These are phyloP conservation scores for Diplodia mutila DNA, from an alignment of 2,329 filamentous ascomycete genomes.

Conservation along the genomic window DNA sequence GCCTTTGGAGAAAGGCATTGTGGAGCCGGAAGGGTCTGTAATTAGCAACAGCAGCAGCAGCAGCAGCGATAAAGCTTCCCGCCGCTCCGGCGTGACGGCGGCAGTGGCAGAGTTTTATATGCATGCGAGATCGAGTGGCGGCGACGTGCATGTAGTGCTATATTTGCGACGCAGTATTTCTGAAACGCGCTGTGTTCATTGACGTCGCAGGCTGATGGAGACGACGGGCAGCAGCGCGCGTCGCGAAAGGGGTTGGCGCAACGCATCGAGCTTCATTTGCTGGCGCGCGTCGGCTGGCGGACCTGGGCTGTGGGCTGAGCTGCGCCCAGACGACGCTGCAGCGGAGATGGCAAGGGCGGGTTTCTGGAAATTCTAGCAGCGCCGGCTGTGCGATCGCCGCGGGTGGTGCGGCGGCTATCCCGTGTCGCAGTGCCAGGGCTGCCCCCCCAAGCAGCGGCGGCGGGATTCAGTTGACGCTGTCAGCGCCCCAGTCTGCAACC, in stretches of 20 bases:
- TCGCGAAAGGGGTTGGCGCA: slow-evolving; percentile 11
- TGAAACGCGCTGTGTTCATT: slow-evolving; percentile 13
- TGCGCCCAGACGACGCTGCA: not conserved
- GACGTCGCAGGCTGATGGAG: slow-evolving; percentile 20
- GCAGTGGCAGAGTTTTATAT: slow-evolving; percentile 4
- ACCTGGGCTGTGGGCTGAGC: not conserved
- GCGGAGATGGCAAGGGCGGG: slow-evolving; percentile 15
- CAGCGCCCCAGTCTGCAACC: slow-evolving; percentile 12
- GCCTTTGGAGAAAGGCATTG: slow-evolving; percentile 19
- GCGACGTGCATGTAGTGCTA: not conserved
- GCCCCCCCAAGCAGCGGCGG: slow-evolving; percentile 9
- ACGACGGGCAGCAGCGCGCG: not conserved
- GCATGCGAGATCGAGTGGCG: not conserved
- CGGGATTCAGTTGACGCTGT: slow-evolving; percentile 6
- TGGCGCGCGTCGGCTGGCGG: not conserved
- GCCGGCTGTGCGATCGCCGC: slow-evolving; percentile 10
- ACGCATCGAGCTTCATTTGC: slow-evolving; percentile 18
- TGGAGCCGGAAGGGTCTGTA: slow-evolving; percentile 19
- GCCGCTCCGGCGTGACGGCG: slow-evolving; percentile 16
- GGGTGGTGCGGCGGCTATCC: slow-evolving; percentile 20
- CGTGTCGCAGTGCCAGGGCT: slow-evolving; percentile 9
- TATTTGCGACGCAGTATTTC: slow-evolving; percentile 14
- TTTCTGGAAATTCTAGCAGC: slow-evolving; percentile 19
- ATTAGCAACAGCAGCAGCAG: slow-evolving; percentile 19
- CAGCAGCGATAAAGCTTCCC: slow-evolving; percentile 13